Evolutionary conservation across 2,329 filamentous ascomycete species (phyloP).

Genomic region (Trichoderma breve): DNA sequence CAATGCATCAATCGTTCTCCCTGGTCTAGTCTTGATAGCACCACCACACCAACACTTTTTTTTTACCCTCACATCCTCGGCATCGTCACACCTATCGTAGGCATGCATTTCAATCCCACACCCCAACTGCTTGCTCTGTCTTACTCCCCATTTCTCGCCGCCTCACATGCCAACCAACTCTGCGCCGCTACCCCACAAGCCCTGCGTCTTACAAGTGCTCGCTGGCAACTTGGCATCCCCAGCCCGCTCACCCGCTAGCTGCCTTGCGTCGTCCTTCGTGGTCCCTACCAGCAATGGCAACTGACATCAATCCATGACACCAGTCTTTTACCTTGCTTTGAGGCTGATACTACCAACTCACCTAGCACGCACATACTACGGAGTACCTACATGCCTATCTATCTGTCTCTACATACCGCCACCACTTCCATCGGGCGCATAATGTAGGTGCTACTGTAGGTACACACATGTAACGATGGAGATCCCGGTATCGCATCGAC

Average conservation of each 20-base stretch:
- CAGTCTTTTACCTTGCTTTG: neutral
- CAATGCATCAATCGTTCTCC: neutral
- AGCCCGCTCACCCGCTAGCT: neutral
- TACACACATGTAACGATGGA: neutral
- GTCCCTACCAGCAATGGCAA: neutral
- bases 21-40: neutral
- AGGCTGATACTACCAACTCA: neutral
- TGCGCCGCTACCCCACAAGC: slow-evolving; percentile 1
- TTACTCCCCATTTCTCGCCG: neutral
- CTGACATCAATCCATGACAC: neutral
- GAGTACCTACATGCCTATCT: neutral
- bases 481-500: slow-evolving; percentile 2
- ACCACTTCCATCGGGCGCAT: neutral
- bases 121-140: neutral
- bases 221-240: neutral
- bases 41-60: neutral
- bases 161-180: slow-evolving; percentile 12
- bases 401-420: neutral
- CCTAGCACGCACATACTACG: neutral
- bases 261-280: neutral
- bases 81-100: neutral
- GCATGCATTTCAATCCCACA: neutral
- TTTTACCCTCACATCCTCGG: neutral
- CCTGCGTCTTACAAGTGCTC: slow-evolving; percentile 9
- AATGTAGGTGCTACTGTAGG: neutral